phyloP scores from a whole-genome alignment of 371 early-diverging fungal species.

The Mucor velutinosus region DNA sequence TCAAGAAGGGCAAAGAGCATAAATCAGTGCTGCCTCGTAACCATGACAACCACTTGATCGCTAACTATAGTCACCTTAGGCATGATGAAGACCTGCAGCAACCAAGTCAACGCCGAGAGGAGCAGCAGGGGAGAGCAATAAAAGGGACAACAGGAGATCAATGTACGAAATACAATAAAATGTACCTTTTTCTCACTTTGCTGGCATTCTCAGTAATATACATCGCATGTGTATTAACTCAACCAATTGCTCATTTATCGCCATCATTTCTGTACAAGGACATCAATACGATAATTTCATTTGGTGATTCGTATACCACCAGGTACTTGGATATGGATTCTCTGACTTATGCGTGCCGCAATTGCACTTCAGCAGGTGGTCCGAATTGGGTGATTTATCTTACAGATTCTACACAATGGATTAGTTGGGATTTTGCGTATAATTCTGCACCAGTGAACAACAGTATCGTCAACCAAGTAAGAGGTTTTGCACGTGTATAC shows the following conservation, averaged over 20 bases:
- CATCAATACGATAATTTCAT: constrained; percentile 34
- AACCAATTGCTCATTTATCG: background rate
- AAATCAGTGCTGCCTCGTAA: background rate
- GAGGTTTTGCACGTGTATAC: background rate
- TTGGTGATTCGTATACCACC: constrained; percentile 49
- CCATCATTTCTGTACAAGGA: constrained; percentile 12
- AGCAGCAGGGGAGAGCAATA: background rate
- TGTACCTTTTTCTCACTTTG: constrained; percentile 3
- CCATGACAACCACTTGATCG: constrained; percentile 1
- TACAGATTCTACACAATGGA: constrained; percentile 19
- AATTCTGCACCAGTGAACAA: constrained; percentile 41
- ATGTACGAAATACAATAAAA: background rate
- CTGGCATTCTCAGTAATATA: background rate
- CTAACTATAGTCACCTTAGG: background rate
- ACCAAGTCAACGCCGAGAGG: background rate
- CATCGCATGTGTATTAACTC: background rate
- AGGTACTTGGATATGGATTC: constrained; percentile 29
- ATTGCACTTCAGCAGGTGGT: constrained; percentile 43
- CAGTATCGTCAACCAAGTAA: constrained; percentile 33
- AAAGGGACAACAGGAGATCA: constrained; percentile 3
- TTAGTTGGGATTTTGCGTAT: constrained; percentile 43
- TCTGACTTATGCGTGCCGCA: constrained; percentile 29
- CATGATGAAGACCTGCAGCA: constrained; percentile 1
- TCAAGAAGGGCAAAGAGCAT: background rate
- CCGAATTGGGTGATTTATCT: constrained; percentile 47